phyloP scores from a whole-genome alignment of 768 basidiomycete genomes.

The Hypholoma fasciculare region DNA sequence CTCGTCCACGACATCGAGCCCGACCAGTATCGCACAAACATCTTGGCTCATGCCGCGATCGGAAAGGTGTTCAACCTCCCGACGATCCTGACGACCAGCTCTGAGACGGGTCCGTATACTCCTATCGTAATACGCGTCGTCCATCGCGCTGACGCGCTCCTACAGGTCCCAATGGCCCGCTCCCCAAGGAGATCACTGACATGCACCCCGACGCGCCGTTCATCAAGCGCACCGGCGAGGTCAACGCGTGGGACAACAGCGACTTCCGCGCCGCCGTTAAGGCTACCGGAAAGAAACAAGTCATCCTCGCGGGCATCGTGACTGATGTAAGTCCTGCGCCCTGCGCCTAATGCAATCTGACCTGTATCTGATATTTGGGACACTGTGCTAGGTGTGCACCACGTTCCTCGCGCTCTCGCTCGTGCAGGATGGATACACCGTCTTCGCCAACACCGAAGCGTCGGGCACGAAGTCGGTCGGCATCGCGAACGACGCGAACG shows the following conservation, averaged over 20 bases:
- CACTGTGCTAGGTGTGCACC: conserved; percentile 40
- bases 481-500: conserved; percentile 45
- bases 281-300: conserved; percentile 49
- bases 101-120: conserved; percentile 36
- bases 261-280: conserved; percentile 47
- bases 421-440: conserved; percentile 43
- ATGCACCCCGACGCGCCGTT: conserved; percentile 45
- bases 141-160: background rate
- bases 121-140: background rate
- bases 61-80: conserved; percentile 47
- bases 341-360: background rate
- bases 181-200: conserved; percentile 42
- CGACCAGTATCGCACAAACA: conserved; percentile 40
- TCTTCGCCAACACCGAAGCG: conserved; percentile 48
- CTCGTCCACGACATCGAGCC: conserved; percentile 41
- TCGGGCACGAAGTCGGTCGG: conserved; percentile 40
- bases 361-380: background rate
- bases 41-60: conserved; percentile 47
- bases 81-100: conserved; percentile 44
- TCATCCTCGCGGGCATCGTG: conserved; percentile 49
- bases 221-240: conserved; percentile 49
- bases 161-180: conserved; percentile 48
- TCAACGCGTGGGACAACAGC: conserved; percentile 52
- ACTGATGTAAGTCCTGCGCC: conserved; percentile 39
- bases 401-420: conserved; percentile 49